These are phyloP conservation scores for Nicotiana benthamiana DNA, from an alignment of 257 asterid genomes.

Conservation along the genomic window DNA sequence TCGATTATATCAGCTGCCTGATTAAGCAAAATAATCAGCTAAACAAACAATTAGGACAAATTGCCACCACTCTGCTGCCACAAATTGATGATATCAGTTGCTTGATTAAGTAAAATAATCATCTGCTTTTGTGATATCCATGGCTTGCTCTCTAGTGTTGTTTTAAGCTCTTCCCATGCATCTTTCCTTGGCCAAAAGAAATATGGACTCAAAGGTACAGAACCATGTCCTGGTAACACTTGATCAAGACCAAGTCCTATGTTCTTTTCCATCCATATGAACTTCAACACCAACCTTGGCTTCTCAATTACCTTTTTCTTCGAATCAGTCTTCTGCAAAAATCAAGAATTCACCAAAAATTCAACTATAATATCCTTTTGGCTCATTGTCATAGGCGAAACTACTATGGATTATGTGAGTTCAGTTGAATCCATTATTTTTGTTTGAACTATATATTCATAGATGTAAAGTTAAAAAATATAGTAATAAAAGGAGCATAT, in stretches of 20 bases:
- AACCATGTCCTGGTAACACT: slow-evolving; percentile 34
- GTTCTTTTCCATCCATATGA: slow-evolving; percentile 53
- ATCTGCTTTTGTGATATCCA: slow-evolving; percentile 48
- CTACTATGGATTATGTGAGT: too few species aligned
- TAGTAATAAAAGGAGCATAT: too few species aligned
- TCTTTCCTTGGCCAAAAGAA: slow-evolving; percentile 52
- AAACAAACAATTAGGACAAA: slow-evolving; percentile 21
- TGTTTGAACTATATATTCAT: too few species aligned
- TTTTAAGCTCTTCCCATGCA: slow-evolving; percentile 49
- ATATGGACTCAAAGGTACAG: slow-evolving; percentile 39
- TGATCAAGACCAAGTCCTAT: slow-evolving; percentile 40
- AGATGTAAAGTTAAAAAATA: too few species aligned
- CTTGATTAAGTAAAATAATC: slow-evolving; percentile 47
- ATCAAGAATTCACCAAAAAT: not conserved
- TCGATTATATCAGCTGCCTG: slow-evolving; percentile 49
- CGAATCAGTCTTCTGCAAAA: slow-evolving; percentile 17
- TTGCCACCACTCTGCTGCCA: slow-evolving; percentile 55
- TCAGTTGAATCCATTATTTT: too few species aligned
- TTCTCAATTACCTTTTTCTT: slow-evolving; percentile 20
- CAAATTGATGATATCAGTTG: slow-evolving; percentile 45
- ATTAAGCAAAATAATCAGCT: slow-evolving; percentile 46
- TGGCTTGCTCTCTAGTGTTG: slow-evolving; percentile 36
- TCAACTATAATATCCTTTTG: not conserved
- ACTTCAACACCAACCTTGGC: slow-evolving; percentile 38
- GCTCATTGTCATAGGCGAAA: too few species aligned